Percentiles rank a stretch among this genome's conserved stretches.
Conservation (phyloP, 108 stramenopile genomes). For the Skeletonema marinoi region DNA sequence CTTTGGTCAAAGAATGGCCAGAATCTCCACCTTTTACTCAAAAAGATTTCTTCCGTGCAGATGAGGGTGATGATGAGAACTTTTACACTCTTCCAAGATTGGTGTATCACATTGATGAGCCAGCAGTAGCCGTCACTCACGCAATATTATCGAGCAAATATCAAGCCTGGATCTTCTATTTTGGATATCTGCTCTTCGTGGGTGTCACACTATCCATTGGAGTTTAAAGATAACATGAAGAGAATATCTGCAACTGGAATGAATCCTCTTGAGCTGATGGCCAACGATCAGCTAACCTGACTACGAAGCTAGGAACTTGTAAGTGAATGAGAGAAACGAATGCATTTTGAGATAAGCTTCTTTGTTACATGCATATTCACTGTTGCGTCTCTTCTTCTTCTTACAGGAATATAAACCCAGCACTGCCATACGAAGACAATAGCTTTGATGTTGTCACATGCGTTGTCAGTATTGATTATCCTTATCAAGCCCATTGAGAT, state of each 20-base stretch:
- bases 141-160: constrained; percentile 89
- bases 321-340: constrained; percentile 46
- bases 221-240: constrained; percentile 77
- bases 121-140: constrained; percentile 82
- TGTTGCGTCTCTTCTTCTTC: background rate
- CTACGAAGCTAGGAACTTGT: constrained; percentile 86
- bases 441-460: constrained; percentile 93
- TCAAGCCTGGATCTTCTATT: constrained; percentile 70
- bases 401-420: background rate
- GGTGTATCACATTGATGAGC: constrained; percentile 94
- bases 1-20: constrained; percentile 86
- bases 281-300: constrained; percentile 94
- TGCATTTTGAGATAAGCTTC: constrained; percentile 36
- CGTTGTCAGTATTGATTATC: constrained; percentile 95
- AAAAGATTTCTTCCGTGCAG: constrained; percentile 87
- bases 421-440: constrained; percentile 84
- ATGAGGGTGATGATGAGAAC: constrained; percentile 74
- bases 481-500: constrained; percentile 76
- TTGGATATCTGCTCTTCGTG: constrained; percentile 96
- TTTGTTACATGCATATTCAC: background rate
- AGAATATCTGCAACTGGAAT: constrained; percentile 89
- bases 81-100: constrained; percentile 91
- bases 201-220: constrained; percentile 86
- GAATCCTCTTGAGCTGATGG: constrained; percentile 82
- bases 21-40: constrained; percentile 72